Conservation (phyloP, 2,329 filamentous ascomycete species). For the Penicillium sp. region DNA sequence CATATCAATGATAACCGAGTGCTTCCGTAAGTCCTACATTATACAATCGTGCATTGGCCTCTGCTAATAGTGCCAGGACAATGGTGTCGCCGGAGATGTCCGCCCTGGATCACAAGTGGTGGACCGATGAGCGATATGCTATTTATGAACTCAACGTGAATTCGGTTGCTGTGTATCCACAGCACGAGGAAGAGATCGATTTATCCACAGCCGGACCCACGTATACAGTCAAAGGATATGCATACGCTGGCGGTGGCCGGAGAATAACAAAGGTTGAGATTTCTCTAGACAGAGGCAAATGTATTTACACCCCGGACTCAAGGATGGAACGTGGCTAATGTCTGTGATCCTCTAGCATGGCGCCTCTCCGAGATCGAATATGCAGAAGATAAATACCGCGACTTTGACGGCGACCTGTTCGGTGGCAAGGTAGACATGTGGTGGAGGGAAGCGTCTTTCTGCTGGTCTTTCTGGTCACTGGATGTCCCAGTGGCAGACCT, state of each 20-base stretch:
- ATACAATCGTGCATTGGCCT: not conserved
- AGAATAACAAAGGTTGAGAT: constrained; percentile 80
- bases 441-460: constrained; percentile 79
- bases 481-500: constrained; percentile 65
- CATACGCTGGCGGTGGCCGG: constrained; percentile 84
- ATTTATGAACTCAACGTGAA: constrained; percentile 92
- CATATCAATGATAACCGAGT: constrained; percentile 93
- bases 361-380: constrained; percentile 74
- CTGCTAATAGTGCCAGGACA: constrained; percentile 51
- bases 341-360: constrained; percentile 56
- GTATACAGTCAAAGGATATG: constrained; percentile 76
- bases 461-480: constrained; percentile 90
- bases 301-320: constrained; percentile 23
- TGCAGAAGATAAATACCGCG: constrained; percentile 80
- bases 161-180: constrained; percentile 75
- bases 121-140: constrained; percentile 86
- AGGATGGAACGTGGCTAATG: constrained; percentile 10
- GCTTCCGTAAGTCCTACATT: constrained; percentile 56
- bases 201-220: constrained; percentile 50
- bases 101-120: constrained; percentile 70
- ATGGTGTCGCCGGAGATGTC: constrained; percentile 81
- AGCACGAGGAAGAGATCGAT: constrained; percentile 68
- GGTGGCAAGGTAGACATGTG: constrained; percentile 77
- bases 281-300: constrained; percentile 76
- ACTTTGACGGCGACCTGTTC: constrained; percentile 63